These are phyloP conservation scores for Colletotrichum sp. DNA, from an alignment of 2,329 filamentous ascomycete species.

Conservation along the genomic window DNA sequence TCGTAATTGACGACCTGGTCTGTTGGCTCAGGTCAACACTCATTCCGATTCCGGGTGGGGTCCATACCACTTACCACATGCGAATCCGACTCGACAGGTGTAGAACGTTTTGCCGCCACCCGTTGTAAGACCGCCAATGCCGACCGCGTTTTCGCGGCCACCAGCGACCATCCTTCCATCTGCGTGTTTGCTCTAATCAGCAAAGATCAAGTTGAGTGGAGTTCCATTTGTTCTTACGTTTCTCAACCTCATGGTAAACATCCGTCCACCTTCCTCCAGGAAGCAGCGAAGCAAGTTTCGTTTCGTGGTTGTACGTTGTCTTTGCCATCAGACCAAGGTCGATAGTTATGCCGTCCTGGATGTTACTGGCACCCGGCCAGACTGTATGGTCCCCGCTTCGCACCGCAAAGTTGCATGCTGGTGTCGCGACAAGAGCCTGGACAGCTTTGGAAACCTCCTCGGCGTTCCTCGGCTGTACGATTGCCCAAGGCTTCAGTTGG, in stretches of 20 bases:
- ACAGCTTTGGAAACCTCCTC: conserved; percentile 24
- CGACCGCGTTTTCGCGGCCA: conserved; percentile 23
- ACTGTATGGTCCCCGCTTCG: neutral
- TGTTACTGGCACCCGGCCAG: conserved; percentile 36
- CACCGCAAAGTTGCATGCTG: neutral
- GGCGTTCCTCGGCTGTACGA: conserved; percentile 25
- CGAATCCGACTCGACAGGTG: conserved; percentile 26
- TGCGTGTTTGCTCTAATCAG: neutral
- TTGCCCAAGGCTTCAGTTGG: conserved; percentile 25
- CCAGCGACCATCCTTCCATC: neutral
- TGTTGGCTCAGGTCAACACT: neutral
- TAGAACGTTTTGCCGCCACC: conserved; percentile 28
- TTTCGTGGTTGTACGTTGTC: neutral
- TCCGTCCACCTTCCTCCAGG: neutral
- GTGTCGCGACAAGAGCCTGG: neutral
- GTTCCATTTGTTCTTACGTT: neutral
- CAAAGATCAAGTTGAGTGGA: neutral
- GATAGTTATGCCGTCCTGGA: conserved; percentile 45
- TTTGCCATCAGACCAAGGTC: conserved; percentile 27
- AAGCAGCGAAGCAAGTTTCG: neutral
- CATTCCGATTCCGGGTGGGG: neutral
- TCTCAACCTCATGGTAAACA: neutral
- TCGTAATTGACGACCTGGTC: neutral
- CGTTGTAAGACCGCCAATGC: conserved; percentile 31
- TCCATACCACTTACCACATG: neutral